Evolutionary conservation across 345 rosid genomes (phyloP), one percentile per base, ranked within the genome.

Genomic region (Heritiera fomes): DNA sequence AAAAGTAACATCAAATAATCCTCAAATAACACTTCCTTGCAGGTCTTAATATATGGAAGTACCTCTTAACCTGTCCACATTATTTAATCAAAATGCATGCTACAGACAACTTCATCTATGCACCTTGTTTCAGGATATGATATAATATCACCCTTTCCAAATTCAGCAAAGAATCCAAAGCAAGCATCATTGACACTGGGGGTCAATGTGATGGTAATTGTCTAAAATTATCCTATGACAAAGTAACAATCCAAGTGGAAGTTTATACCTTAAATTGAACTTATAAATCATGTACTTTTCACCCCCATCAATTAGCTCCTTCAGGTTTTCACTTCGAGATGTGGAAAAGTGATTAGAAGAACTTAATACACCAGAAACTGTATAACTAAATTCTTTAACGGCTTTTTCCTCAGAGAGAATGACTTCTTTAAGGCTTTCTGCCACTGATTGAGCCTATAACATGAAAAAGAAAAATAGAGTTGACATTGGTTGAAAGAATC

Each of bases 291-390:
- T 63, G 20, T 87, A 89, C 55, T 83, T 91, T 73, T 95, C 92
- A 78, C 45, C 78, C 59, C 80, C 93, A 75, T 88, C 82, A 4
- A 91, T 72, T 34, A 95, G 86, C 76, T 84, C 87, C 80, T 84
- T 88, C 58, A 95, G 96, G 85, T 80, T 84, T 81, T 86, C 90
- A 10, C 90, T 85, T 72, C 91, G 87, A 11, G 94, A 89, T 61
- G 97, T 86, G 56, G 82, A 79, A 74, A 80, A 71, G 67, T 81
- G 85, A 79, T 90, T 82, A 12, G 94, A 84, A 69, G 97, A 92
- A 81, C 83, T 86, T 84, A 95, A 76, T 68, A 93, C 84, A 69
- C 94, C 87, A 43, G 89, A 87, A 81, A 92, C 95, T n/a, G 90
- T 79, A 78, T 91, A 83, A 69, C 87, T 75, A 55, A 75, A 79